Percentiles rank a stretch among this genome's conserved stretches.
Evolutionary conservation across 352 stramenopile genomes (phyloP).

Genomic region (Phytophthora kernoviae): DNA sequence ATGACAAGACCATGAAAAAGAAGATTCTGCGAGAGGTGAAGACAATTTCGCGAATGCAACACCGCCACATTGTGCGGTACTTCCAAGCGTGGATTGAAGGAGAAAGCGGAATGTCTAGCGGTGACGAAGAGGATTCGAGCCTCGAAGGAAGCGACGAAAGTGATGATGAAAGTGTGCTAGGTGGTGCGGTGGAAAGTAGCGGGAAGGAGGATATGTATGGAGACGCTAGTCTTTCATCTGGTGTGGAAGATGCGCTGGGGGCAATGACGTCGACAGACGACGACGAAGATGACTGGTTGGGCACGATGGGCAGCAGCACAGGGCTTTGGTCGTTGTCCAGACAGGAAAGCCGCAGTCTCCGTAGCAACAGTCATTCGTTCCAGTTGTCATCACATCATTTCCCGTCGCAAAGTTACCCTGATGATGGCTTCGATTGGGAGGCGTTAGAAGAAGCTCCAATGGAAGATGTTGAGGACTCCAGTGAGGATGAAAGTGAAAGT

Average conservation of each 20-base stretch:
- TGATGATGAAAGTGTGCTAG: conserved; percentile 22
- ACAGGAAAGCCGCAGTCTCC: conserved; percentile 52
- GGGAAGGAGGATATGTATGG: conserved; percentile 39
- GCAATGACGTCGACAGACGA: conserved; percentile 54
- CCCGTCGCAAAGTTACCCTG: conserved; percentile 38
- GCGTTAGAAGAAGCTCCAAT: conserved; percentile 57
- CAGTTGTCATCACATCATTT: conserved; percentile 42
- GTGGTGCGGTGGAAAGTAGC: conserved; percentile 1
- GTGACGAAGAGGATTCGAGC: conserved; percentile 50
- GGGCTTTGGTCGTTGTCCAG: conserved; percentile 75
- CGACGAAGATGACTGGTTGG: conserved; percentile 83
- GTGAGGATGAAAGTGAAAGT: conserved; percentile 29
- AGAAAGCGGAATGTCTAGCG: conserved; percentile 55
- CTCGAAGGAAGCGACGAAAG: conserved; percentile 42
- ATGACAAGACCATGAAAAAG: conserved; percentile 93
- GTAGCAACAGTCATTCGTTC: conserved; percentile 46
- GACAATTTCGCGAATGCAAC: conserved; percentile 96
- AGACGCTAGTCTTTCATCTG: conserved; percentile 46
- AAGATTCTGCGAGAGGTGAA: conserved; percentile 96
- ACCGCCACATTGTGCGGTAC: conserved; percentile 97
- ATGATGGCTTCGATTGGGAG: conserved; percentile 81
- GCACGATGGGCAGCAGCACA: conserved; percentile 65
- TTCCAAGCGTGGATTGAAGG: conserved; percentile 91
- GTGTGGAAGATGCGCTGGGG: conserved; percentile 35
- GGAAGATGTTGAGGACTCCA: conserved; percentile 40